Evolutionary conservation across 306 rosid genomes (phyloP), one percentile per base, ranked within the genome.

Genomic region (Acacia crassicarpa): DNA sequence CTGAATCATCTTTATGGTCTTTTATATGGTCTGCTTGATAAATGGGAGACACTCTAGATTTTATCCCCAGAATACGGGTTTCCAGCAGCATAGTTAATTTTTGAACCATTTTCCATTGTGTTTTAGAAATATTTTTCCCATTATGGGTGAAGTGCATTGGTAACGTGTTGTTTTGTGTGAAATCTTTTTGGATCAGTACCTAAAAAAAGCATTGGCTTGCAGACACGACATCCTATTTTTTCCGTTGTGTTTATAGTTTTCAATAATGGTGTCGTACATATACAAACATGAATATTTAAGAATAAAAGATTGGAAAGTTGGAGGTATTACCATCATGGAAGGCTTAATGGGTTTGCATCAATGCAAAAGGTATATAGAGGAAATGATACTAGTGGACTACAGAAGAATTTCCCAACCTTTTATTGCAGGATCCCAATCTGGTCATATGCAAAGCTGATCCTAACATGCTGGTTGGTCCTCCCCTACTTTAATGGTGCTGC

Each of bases 401-500:
- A 63, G 58, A 38, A 43, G 79, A 73, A 59, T 75, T 77, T 63
- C 46, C 72, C 59, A 6, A 78, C 61, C 20, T 65, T 7, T 83
- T 69, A 49, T 90, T 80, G 61, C 79, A 96, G 99, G 99, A 82
- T 96, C 76, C 98, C 97, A 6, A 78, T 96, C 81, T 96, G 99
- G 99, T 89, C 99, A 32, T 93, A 92, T 85, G 94, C 93, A 41
- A 96, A 91, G 94, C 89, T 96, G 84, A 91, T 93, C 67, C 46
- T 75, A 76, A 90, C 92, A 62, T 88, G 92, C 87, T 96, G 99
- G 99, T 81, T 96, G 94, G 99, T 92, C 80, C 84, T 96, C 75
- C 99, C 99, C 6, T 91, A 91, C 91, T 93, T 94, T 61, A 90
- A 90, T 20, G 99, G 99, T 32, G 98, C 99, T 66, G 94, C 99